Percentiles rank a stretch among this genome's conserved stretches.
These are phyloP conservation scores for Botrytis squamosa DNA, from an alignment of 2,329 filamentous ascomycete genomes.

Conservation along the genomic window DNA sequence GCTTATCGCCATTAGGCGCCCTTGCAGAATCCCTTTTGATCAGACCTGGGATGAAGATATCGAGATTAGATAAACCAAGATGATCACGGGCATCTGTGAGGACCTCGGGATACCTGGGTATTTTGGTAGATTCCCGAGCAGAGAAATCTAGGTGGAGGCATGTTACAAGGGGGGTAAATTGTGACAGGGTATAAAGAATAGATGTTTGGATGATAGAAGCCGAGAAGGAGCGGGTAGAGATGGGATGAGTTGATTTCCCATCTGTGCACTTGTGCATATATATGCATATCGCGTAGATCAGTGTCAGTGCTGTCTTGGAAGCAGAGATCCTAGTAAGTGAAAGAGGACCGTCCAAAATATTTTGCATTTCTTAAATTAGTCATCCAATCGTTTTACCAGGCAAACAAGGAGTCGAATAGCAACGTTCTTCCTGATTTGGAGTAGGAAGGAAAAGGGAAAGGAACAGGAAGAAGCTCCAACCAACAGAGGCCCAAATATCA, in stretches of 20 bases:
- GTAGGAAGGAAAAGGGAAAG: background rate
- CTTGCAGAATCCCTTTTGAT: background rate
- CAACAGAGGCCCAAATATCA: background rate
- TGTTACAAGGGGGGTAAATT: background rate
- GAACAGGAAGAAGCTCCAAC: background rate
- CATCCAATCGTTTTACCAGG: background rate
- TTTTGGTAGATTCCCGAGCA: background rate
- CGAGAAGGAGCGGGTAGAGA: background rate
- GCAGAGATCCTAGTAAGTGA: background rate
- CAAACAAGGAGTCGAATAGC: background rate
- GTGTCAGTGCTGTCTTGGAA: background rate
- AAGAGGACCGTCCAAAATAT: background rate
- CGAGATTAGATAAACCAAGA: background rate
- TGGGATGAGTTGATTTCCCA: conserved; percentile 7
- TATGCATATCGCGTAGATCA: conserved; percentile 7
- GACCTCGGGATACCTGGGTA: background rate
- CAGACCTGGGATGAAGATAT: conserved; percentile 7
- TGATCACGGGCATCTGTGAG: background rate
- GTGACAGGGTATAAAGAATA: background rate
- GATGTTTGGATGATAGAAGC: background rate
- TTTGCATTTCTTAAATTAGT: background rate
- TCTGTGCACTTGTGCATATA: conserved; percentile 9
- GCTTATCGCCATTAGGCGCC: conserved; percentile 10
- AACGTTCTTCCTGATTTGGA: background rate
- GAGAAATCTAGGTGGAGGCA: background rate